phyloP scores from a whole-genome alignment of 2,329 filamentous ascomycete species.

The Fusarium papillatum region DNA sequence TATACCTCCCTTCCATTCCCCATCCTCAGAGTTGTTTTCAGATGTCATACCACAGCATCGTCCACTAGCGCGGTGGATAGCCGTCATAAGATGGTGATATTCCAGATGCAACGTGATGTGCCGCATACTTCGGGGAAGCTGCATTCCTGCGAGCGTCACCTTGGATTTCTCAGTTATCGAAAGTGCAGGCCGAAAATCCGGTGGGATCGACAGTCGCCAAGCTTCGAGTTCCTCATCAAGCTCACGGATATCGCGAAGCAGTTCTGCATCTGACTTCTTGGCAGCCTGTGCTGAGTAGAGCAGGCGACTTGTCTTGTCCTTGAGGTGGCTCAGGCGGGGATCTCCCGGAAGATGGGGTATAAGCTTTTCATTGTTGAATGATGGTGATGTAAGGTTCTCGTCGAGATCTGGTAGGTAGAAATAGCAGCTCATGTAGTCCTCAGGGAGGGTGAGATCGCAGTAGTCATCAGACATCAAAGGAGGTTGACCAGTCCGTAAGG shows the following conservation, averaged over 20 bases:
- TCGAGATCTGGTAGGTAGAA: slow-evolving; percentile 22
- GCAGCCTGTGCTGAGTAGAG: slow-evolving; percentile 64
- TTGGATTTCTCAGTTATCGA: slow-evolving; percentile 49
- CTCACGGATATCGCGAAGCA: slow-evolving; percentile 67
- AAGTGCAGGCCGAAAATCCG: slow-evolving; percentile 60
- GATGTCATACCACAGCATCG: slow-evolving; percentile 52
- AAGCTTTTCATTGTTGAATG: slow-evolving; percentile 7
- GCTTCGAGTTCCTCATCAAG: slow-evolving; percentile 68
- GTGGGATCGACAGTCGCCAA: slow-evolving; percentile 65
- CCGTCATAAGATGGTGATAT: slow-evolving; percentile 67
- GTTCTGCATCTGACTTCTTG: slow-evolving; percentile 66
- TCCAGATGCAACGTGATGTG: slow-evolving; percentile 64
- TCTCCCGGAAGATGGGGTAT: slow-evolving; percentile 60
- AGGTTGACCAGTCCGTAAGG: slow-evolving; percentile 65
- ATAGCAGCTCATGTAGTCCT: slow-evolving; percentile 43
- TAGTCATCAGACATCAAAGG: slow-evolving; percentile 60
- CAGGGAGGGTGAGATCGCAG: slow-evolving; percentile 44
- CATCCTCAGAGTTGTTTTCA: slow-evolving; percentile 24
- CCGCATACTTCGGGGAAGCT: slow-evolving; percentile 57
- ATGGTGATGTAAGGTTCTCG: not conserved
- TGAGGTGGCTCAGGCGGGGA: slow-evolving; percentile 63
- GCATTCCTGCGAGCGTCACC: slow-evolving; percentile 44
- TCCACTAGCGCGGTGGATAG: slow-evolving; percentile 68
- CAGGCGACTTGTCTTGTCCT: slow-evolving; percentile 60
- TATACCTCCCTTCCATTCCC: slow-evolving; percentile 57